Evolutionary conservation across 75 land plant species (phyloP).

Genomic region (Chamaecyparis obtusa): DNA sequence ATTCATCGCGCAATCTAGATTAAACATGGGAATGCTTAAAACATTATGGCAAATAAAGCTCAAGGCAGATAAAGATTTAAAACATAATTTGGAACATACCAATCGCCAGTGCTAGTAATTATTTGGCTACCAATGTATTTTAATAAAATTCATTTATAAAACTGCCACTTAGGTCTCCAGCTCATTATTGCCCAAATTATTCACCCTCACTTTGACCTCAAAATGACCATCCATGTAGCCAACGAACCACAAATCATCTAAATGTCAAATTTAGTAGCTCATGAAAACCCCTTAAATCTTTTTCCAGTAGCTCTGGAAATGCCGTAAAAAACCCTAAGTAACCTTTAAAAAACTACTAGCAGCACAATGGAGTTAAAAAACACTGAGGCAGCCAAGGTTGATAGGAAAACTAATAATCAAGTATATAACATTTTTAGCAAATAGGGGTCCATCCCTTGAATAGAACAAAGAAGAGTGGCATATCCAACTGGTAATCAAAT

Average conservation of each 20-base stretch:
- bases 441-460: neutral
- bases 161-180: neutral
- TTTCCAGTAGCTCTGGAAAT: neutral
- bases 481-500: neutral
- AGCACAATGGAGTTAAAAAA: neutral
- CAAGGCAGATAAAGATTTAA: neutral
- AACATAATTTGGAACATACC: neutral
- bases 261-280: neutral
- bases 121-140: neutral
- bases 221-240: neutral
- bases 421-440: neutral
- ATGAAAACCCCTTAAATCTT: neutral
- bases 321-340: neutral
- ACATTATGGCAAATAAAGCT: neutral
- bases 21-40: neutral
- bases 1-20: neutral
- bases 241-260: neutral
- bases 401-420: neutral
- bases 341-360: neutral
- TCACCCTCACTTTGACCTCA: neutral
- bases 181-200: neutral
- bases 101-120: neutral
- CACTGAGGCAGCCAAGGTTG: neutral
- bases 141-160: neutral
- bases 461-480: neutral